These are phyloP conservation scores for Camelina hispida DNA, from an alignment of 345 rosid genomes.

Conservation along the genomic window DNA sequence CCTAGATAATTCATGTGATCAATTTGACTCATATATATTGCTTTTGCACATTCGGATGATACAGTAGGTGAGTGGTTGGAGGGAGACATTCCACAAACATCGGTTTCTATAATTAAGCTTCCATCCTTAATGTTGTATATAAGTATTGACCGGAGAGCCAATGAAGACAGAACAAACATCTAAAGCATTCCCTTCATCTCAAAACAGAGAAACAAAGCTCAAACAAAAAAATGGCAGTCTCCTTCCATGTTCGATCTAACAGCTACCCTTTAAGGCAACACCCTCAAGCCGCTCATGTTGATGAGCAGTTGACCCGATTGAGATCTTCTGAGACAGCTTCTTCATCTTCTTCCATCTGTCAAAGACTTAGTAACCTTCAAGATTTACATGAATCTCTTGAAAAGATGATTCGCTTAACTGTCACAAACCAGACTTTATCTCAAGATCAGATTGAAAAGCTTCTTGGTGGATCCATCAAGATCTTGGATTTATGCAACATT, in stretches of 20 bases:
- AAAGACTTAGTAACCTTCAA: constrained; percentile 35
- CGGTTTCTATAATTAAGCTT: constrained; percentile 3
- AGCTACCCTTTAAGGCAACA: constrained; percentile 54
- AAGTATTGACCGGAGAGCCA: constrained; percentile 15
- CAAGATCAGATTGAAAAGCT: constrained; percentile 47
- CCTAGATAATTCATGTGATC: constrained; percentile 15
- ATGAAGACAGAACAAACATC: constrained; percentile 28
- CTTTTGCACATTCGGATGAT: constrained; percentile 3
- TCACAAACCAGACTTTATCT: constrained; percentile 36
- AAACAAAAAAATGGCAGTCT: constrained; percentile 48
- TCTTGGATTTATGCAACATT: constrained; percentile 46
- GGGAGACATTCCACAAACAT: constrained; percentile 38
- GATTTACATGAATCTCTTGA: constrained; percentile 48
- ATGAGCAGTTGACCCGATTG: constrained; percentile 46
- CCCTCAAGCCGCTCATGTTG: constrained; percentile 46
- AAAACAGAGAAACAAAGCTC: constrained; percentile 13
- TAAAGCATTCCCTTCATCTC: constrained; percentile 18
- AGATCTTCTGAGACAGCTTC: constrained; percentile 45
- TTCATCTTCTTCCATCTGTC: constrained; percentile 32
- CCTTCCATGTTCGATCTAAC: constrained; percentile 55
- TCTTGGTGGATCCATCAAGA: constrained; percentile 48
- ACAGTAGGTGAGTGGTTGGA: constrained; percentile 17
- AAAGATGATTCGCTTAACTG: constrained; percentile 42
- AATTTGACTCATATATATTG: constrained; percentile 16
- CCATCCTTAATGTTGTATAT: constrained; percentile 13